Evolutionary conservation across 1,284 basidiomycete genomes (phyloP), one percentile per base, ranked within the genome.

Genomic region (Puccinia coronata): DNA sequence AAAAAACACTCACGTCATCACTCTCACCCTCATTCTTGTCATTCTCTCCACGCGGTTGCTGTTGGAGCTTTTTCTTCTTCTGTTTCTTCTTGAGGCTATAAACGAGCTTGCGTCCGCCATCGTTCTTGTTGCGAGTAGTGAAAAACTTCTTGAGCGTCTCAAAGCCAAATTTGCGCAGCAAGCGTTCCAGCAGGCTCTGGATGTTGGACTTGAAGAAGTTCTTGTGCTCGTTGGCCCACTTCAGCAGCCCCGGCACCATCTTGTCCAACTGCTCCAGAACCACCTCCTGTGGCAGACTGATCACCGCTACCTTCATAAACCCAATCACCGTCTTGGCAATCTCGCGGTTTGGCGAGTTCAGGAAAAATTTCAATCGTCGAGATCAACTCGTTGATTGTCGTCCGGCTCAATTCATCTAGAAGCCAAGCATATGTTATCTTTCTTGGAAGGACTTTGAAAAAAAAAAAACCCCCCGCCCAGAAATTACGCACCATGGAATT

Each of bases 171-270:
- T 95, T 90, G 82, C 96, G 89, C 83, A 99, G 90, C 90, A 99
- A 91, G 67, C 97, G 91, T 88, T 99, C 97, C 84, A 99, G 95
- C 82, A 99, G 95, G 87, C 98, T 96, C 65, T 95, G 91, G 18
- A 98, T 94, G 88, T 98, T 98, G 79, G 90, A 89, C 87, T 99
- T 99, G 90, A 99, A 99, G 86, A 98, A 96, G 86, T 99, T 98
- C 87, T 96, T 96, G 88, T 99, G 96, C 86, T 98, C 95, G 85
- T 96, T 93, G 8, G 94, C 94, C 95, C 96, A 97, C 79, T 89
- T 89, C 34, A 99, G 88, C 23, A 99, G 89, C 0, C 92, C 92
- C 0, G 94, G 93, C 0, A 99, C 93, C 18, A 98, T 89, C 25
- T 89, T 88, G 39, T 89, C 88, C 18, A 99, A 89, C 84, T 96